phyloP scores from a whole-genome alignment of 2,329 filamentous ascomycete genomes.

The Ophiostoma fasciatum region DNA sequence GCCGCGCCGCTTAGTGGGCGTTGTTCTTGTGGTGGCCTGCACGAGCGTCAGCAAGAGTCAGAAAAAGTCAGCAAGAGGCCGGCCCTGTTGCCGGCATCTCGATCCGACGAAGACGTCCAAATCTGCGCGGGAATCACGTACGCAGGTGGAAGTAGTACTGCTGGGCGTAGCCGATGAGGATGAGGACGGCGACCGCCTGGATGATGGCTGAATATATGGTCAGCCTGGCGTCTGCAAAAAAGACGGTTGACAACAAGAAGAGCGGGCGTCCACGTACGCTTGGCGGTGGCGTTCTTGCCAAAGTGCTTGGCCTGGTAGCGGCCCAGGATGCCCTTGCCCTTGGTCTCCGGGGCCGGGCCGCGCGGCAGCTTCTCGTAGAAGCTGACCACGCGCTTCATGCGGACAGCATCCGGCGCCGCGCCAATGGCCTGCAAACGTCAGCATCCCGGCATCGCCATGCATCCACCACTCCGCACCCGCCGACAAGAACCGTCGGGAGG shows the following conservation, averaged over 20 bases:
- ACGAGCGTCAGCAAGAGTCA: not conserved
- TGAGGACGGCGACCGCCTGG: conserved; percentile 65
- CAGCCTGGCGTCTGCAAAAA: too few relatives aligned
- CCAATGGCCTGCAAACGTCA: conserved; percentile 60
- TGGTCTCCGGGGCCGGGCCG: conserved; percentile 69
- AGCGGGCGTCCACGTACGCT: conserved; percentile 50
- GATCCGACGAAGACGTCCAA: too few relatives aligned
- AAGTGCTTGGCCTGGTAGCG: conserved; percentile 85
- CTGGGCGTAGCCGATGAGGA: conserved; percentile 81
- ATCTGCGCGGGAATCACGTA: conserved; percentile 35
- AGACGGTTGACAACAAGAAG: not conserved
- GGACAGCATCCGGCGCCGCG: conserved; percentile 83
- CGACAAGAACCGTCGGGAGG: too few relatives aligned
- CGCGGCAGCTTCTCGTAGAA: conserved; percentile 99
- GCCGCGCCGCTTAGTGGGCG: conserved; percentile 55
- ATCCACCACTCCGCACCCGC: too few relatives aligned
- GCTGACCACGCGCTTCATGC: conserved; percentile 94
- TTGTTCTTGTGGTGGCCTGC: conserved; percentile 99
- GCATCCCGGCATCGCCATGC: not conserved
- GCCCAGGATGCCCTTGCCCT: conserved; percentile 69
- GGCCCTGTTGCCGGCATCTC: not conserved
- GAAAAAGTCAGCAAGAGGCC: too few relatives aligned
- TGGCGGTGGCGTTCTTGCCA: conserved; percentile 77
- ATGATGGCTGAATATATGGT: conserved; percentile 70
- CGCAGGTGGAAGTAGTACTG: conserved; percentile 99